Conservation (phyloP, 352 stramenopile species). For the Globisporangium cystogenes region DNA sequence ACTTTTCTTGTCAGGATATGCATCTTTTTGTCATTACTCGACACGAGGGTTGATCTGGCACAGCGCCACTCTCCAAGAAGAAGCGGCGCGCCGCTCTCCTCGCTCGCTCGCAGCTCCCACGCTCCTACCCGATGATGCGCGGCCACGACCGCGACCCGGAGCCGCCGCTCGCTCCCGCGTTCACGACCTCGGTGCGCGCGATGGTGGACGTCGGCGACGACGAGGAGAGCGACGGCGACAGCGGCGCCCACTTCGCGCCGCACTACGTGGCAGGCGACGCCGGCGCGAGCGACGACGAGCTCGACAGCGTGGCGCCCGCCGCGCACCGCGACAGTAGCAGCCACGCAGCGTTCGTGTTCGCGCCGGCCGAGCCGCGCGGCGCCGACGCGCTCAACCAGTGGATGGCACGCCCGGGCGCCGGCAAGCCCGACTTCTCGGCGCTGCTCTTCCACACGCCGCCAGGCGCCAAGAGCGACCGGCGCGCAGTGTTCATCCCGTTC, state of each 20-base stretch:
- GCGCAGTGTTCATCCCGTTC: not conserved
- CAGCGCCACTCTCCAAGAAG: too few relatives aligned
- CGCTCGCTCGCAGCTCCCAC: not conserved
- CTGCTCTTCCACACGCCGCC: not conserved
- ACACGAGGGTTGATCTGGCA: not conserved
- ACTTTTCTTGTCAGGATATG: too few relatives aligned
- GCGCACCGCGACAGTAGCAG: slow-evolving; percentile 9
- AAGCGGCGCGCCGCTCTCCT: not conserved
- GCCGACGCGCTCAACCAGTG: not conserved
- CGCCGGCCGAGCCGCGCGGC: not conserved
- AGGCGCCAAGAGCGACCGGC: not conserved
- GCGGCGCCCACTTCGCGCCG: not conserved
- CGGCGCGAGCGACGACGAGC: slow-evolving; percentile 8
- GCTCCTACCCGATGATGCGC: too few relatives aligned
- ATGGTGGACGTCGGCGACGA: not conserved
- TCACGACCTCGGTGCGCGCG: not conserved
- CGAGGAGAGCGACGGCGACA: not conserved
- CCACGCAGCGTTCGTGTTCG: slow-evolving; percentile 7
- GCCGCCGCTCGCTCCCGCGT: too few relatives aligned
- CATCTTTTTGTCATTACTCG: too few relatives aligned
- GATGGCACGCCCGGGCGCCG: not conserved
- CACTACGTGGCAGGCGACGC: slow-evolving; percentile 3
- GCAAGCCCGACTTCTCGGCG: slow-evolving; percentile 6
- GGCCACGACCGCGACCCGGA: not conserved
- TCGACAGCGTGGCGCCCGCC: not conserved